Percentiles rank a stretch among this genome's conserved stretches.
phyloP scores from a whole-genome alignment of 352 stramenopile species.

The Thalassiosira ordinaria region DNA sequence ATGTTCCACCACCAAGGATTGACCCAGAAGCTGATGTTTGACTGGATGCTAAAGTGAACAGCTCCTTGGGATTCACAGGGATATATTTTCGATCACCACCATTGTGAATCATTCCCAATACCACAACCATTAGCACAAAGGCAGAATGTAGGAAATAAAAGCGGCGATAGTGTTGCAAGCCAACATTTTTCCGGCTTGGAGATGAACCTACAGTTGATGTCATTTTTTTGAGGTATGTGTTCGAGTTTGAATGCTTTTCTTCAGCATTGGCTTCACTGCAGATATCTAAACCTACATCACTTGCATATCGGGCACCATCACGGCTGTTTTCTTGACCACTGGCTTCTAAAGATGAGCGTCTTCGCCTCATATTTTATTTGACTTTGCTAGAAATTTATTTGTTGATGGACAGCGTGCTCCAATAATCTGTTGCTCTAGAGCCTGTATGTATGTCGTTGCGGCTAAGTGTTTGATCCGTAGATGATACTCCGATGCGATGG shows the following conservation, averaged over 20 bases:
- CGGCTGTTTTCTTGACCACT: background rate
- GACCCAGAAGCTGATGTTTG: background rate
- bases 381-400: background rate
- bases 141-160: constrained; percentile 36
- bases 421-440: too few relatives aligned
- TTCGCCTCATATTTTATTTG: constrained; percentile 3
- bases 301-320: background rate
- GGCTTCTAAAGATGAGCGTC: background rate
- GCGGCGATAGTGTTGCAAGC: background rate
- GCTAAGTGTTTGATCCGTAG: too few relatives aligned
- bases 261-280: background rate
- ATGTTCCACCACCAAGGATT: constrained; percentile 7
- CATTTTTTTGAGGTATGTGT: background rate
- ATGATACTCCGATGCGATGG: too few relatives aligned
- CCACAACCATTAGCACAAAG: constrained; percentile 19
- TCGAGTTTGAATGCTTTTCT: background rate
- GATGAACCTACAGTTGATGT: background rate
- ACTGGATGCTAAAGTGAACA: constrained; percentile 16
- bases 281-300: constrained; percentile 2
- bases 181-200: background rate
- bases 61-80: constrained; percentile 56
- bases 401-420: too few relatives aligned
- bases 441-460: too few relatives aligned
- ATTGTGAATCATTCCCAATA: constrained; percentile 47
- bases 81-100: constrained; percentile 70